Evolutionary conservation across 2,329 filamentous ascomycete species (phyloP).

Genomic region (Fusarium sp.): DNA sequence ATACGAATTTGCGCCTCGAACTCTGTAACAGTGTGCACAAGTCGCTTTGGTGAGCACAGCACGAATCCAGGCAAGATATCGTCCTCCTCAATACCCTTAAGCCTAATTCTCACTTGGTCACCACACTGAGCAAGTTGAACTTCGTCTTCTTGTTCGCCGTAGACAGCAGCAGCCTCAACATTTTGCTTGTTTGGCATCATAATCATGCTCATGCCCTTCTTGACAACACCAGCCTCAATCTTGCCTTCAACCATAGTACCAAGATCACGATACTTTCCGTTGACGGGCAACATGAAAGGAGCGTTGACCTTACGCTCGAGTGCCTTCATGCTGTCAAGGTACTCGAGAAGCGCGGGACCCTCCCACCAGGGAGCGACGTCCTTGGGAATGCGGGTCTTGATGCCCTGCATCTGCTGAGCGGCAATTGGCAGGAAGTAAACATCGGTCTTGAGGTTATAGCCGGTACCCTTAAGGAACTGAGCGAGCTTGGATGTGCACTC

Average conservation of each 20-base stretch:
- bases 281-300: slow-evolving; percentile 99
- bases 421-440: slow-evolving; percentile 97
- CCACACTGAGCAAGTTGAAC: slow-evolving; percentile 84
- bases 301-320: slow-evolving; percentile 96
- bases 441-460: slow-evolving; percentile 94
- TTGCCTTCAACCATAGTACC: slow-evolving; percentile 98
- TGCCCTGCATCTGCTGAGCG: slow-evolving; percentile 84
- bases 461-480: slow-evolving; percentile 89
- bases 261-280: slow-evolving; percentile 96
- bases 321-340: slow-evolving; percentile 92
- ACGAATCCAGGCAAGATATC: slow-evolving; percentile 96
- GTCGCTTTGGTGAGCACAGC: slow-evolving; percentile 91
- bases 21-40: slow-evolving; percentile 87
- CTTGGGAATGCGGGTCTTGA: slow-evolving; percentile 88
- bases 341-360: slow-evolving; percentile 92
- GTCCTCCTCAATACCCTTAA: slow-evolving; percentile 97
- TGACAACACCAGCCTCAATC: slow-evolving; percentile 92
- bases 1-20: slow-evolving; percentile 99
- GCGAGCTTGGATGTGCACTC: slow-evolving; percentile 92
- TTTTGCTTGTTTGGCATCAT: slow-evolving; percentile 96
- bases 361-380: slow-evolving; percentile 84
- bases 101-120: slow-evolving; percentile 91
- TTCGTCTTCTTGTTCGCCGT: slow-evolving; percentile 97
- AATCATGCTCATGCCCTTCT: slow-evolving; percentile 85
- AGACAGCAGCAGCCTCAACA: slow-evolving; percentile 85